Percentiles rank a stretch among this genome's conserved stretches.
Conservation (phyloP, 192 early-diverging fungal genomes). For the Thamnidium elegans region DNA sequence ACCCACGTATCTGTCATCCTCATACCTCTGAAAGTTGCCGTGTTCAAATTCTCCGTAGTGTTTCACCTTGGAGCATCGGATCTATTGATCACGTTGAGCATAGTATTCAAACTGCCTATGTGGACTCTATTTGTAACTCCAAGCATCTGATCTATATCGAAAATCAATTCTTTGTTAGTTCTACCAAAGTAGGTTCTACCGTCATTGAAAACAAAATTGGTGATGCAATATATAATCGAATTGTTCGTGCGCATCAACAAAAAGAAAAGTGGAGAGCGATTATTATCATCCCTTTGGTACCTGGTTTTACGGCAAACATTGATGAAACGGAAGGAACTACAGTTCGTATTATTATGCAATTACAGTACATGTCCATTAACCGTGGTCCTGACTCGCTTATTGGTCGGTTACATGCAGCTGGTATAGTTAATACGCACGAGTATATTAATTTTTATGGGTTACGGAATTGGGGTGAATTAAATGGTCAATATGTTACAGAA, state of each 20-base stretch:
- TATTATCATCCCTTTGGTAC: conserved; percentile 74
- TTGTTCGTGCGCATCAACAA: conserved; percentile 61
- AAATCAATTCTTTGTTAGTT: conserved; percentile 84
- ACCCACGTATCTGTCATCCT: conserved; percentile 15
- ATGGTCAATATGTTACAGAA: conserved; percentile 65
- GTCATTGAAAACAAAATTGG: conserved; percentile 78
- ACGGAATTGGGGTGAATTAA: conserved; percentile 67
- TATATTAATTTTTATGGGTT: conserved; percentile 80
- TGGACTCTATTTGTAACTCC: conserved; percentile 67
- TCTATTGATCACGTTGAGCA: conserved; percentile 53
- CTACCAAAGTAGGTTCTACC: conserved; percentile 48
- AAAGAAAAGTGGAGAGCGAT: conserved; percentile 59
- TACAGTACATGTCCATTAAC: conserved; percentile 72
- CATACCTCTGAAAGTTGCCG: conserved; percentile 5
- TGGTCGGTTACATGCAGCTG: conserved; percentile 52
- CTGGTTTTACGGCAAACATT: conserved; percentile 76
- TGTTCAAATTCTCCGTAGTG: conserved; percentile 65
- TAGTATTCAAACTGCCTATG: conserved; percentile 76
- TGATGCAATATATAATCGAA: conserved; percentile 68
- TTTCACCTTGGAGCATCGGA: conserved; percentile 67
- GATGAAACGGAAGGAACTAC: conserved; percentile 64
- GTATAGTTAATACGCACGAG: conserved; percentile 46
- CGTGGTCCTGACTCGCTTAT: conserved; percentile 73
- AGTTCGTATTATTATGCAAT: conserved; percentile 75
- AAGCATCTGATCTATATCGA: conserved; percentile 87